These are phyloP conservation scores for Claviceps pazoutovae DNA, from an alignment of 2,329 filamentous ascomycete species.

Conservation along the genomic window DNA sequence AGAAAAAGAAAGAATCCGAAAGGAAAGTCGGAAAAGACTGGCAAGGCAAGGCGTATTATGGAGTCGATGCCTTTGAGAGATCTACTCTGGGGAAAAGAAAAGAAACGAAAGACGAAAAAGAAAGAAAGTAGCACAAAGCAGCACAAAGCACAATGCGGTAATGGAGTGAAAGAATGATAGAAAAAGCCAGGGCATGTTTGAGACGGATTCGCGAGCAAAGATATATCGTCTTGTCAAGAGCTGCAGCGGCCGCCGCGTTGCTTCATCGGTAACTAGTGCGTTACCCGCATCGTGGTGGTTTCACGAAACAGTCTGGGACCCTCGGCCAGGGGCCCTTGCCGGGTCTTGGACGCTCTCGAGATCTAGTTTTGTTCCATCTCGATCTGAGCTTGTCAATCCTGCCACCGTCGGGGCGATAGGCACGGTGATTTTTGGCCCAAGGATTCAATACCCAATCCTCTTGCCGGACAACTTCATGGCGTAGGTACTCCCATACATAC, in stretches of 20 bases:
- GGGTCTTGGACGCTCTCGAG: constrained; percentile 7
- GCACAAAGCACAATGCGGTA: neutral
- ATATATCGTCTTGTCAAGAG: constrained; percentile 6
- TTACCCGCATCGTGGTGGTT: constrained; percentile 4
- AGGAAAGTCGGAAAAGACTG: constrained; percentile 6
- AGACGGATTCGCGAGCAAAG: constrained; percentile 4
- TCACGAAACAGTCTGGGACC: constrained; percentile 11
- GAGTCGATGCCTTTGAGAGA: neutral
- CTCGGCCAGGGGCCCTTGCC: constrained; percentile 6
- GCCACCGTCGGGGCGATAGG: constrained; percentile 10
- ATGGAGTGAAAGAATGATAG: constrained; percentile 6
- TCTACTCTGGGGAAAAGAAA: constrained; percentile 6
- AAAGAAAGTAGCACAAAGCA: neutral
- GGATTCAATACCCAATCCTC: constrained; percentile 5
- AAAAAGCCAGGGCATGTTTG: constrained; percentile 1
- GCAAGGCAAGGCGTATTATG: constrained; percentile 15
- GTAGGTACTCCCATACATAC: neutral
- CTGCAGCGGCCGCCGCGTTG: neutral
- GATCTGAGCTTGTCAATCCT: constrained; percentile 7
- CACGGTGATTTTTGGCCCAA: constrained; percentile 11
- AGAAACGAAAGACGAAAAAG: neutral
- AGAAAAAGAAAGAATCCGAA: constrained; percentile 15
- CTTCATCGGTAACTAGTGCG: constrained; percentile 1
- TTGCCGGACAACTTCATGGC: neutral
- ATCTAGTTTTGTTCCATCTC: constrained; percentile 17